These are phyloP conservation scores for Termitomyces bulborhizus DNA, from an alignment of 768 basidiomycete genomes.

Conservation along the genomic window DNA sequence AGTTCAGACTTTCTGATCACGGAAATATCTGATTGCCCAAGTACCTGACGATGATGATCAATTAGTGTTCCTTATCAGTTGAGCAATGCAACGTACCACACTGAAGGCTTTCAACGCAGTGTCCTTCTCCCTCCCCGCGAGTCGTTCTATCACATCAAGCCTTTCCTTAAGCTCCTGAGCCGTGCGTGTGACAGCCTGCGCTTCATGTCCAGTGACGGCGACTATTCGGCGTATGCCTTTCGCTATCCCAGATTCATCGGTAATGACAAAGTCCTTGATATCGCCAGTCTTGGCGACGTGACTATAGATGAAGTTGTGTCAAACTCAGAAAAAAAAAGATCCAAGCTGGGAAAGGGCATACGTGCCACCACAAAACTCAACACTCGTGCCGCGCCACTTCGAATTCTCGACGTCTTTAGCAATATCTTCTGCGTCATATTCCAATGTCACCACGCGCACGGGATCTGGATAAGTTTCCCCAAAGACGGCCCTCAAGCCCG, in stretches of 20 bases:
- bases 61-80: neutral
- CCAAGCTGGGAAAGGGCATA: constrained; percentile 34
- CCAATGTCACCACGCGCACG: constrained; percentile 90
- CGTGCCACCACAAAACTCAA: constrained; percentile 99
- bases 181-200: constrained; percentile 67
- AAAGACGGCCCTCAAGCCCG: constrained; percentile 95
- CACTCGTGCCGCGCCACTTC: constrained; percentile 86
- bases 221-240: constrained; percentile 95
- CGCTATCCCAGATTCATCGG: constrained; percentile 94
- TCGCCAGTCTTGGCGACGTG: constrained; percentile 96
- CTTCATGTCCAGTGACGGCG: constrained; percentile 93
- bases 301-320: constrained; percentile 28
- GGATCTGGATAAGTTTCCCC: constrained; percentile 98
- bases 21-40: constrained; percentile 86
- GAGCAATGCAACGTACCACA: constrained; percentile 43
- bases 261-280: constrained; percentile 94
- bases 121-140: constrained; percentile 79
- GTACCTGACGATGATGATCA: constrained; percentile 50
- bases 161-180: constrained; percentile 58
- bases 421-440: constrained; percentile 84
- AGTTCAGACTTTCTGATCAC: constrained; percentile 76
- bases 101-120: constrained; percentile 75
- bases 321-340: neutral
- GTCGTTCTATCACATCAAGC: constrained; percentile 54
- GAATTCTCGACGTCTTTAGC: constrained; percentile 78